Conservation (phyloP, 2,329 filamentous ascomycete genomes). For the Claviceps sp. region DNA sequence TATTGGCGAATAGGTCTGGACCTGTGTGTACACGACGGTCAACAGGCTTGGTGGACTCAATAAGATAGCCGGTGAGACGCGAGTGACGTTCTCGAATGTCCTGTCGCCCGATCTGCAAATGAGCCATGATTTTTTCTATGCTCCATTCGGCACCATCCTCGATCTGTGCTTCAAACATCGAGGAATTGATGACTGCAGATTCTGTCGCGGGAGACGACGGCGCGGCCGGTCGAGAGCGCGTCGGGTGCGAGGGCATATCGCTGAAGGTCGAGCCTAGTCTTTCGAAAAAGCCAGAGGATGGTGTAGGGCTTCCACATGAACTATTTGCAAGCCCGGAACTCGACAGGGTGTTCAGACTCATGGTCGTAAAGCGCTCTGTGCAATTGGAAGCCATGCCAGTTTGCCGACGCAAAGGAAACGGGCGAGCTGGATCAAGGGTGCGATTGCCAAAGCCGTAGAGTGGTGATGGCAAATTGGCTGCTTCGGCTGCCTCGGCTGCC, state of each 20-base stretch:
- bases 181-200: constrained; percentile 5
- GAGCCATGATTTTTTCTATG: constrained; percentile 26
- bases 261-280: not conserved
- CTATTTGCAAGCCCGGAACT: not conserved
- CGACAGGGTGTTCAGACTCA: not conserved
- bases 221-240: constrained; percentile 8
- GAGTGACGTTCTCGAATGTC: constrained; percentile 33
- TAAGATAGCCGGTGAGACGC: constrained; percentile 29
- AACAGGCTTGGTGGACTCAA: constrained; percentile 29
- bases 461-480: not conserved
- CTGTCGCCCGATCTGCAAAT: constrained; percentile 25
- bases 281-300: not conserved
- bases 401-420: constrained; percentile 14
- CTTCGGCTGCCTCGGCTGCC: not conserved
- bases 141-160: constrained; percentile 24
- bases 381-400: not conserved
- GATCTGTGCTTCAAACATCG: constrained; percentile 12
- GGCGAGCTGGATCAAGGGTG: constrained; percentile 14
- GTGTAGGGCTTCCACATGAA: not conserved
- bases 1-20: constrained; percentile 33
- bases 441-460: constrained; percentile 5
- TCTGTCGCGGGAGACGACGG: not conserved
- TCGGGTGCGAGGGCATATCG: constrained; percentile 9
- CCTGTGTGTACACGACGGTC: constrained; percentile 27
- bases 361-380: constrained; percentile 1